Percentiles rank a stretch among this genome's conserved stretches.
Evolutionary conservation across 441 rosid species (phyloP).

Genomic region (Brassica hybrid): DNA sequence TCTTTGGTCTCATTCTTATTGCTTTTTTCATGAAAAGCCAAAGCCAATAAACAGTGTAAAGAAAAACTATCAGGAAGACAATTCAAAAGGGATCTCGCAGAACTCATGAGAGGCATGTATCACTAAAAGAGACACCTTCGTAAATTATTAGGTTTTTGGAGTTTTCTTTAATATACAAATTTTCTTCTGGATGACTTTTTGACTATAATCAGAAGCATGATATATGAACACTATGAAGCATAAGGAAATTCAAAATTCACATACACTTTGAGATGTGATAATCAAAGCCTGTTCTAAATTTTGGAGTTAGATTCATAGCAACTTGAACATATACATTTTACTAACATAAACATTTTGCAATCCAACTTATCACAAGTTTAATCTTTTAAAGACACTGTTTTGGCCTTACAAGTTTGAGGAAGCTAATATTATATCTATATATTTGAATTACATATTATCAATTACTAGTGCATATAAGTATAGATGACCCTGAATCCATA

Average conservation of each 20-base stretch:
- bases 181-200: neutral
- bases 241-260: neutral
- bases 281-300: conserved; percentile 16
- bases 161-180: conserved; percentile 9
- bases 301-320: conserved; percentile 9
- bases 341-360: neutral
- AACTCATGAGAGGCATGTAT: conserved; percentile 40
- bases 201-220: neutral
- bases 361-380: neutral
- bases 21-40: conserved; percentile 47
- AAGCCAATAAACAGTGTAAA: conserved; percentile 40
- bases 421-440: neutral
- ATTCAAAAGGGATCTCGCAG: conserved; percentile 41
- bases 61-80: conserved; percentile 25
- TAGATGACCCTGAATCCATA: neutral
- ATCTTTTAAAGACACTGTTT: neutral
- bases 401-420: neutral
- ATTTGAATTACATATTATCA: neutral
- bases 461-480: neutral
- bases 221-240: neutral
- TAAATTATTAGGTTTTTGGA: conserved; percentile 34
- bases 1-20: conserved; percentile 44
- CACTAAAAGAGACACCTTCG: conserved; percentile 37
- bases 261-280: neutral
- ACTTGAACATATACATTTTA: neutral